Conservation (phyloP, 108 stramenopile genomes). For the Seminavis robusta region DNA sequence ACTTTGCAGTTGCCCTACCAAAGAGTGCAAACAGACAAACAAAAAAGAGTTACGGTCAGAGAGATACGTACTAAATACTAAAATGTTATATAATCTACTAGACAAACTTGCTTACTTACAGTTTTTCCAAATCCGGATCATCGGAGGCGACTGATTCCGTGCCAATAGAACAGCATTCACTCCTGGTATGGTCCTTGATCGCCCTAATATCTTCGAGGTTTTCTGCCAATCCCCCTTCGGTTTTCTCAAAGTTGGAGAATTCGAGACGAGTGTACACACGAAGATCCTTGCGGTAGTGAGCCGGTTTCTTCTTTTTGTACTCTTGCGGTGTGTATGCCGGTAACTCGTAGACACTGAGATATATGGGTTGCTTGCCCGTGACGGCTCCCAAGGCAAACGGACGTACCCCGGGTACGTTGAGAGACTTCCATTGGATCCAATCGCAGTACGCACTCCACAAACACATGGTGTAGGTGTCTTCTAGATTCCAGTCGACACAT, state of each 20-base stretch:
- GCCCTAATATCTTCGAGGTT: no score
- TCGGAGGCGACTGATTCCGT: no score
- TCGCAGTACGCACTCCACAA: constrained; percentile 49
- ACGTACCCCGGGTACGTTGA: constrained; percentile 57
- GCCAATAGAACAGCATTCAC: no score
- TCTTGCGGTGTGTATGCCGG: constrained; percentile 23
- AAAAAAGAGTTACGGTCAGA: no score
- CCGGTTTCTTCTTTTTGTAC: constrained; percentile 32
- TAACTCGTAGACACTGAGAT: constrained; percentile 53
- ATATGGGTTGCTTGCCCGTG: constrained; percentile 51
- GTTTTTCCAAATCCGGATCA: neutral
- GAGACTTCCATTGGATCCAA: constrained; percentile 53
- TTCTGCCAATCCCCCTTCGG: constrained; percentile 27
- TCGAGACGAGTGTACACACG: constrained; percentile 37
- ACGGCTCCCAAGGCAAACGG: constrained; percentile 55
- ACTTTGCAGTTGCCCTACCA: no score
- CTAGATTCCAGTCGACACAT: constrained; percentile 43
- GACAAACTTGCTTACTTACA: neutral
- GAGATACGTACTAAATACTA: no score
- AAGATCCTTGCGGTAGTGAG: constrained; percentile 36
- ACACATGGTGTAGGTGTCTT: constrained; percentile 71
- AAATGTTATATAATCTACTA: no score
- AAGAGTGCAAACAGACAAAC: no score
- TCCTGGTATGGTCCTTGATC: neutral
- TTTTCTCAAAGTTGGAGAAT: constrained; percentile 28